A percentile compares a stretch with the other conserved stretches of the same genome.
phyloP scores from a whole-genome alignment of 352 stramenopile species.

The Elongisporangium prolatum region DNA sequence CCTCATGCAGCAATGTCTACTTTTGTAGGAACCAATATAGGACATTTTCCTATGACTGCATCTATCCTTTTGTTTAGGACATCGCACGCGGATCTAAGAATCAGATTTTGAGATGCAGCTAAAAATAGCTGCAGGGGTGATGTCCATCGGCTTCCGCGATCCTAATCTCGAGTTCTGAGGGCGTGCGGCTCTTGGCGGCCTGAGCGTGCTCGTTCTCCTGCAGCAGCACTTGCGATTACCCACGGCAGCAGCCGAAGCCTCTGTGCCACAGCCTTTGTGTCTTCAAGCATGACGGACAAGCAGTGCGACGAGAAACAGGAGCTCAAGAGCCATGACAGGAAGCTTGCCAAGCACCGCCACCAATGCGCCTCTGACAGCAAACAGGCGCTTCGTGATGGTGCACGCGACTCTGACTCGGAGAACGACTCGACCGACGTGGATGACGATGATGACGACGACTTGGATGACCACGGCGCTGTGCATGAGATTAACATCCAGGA shows the following conservation, averaged over 20 bases:
- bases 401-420: slow-evolving; percentile 17
- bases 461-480: slow-evolving; percentile 16
- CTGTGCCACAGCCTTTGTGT: too few species aligned
- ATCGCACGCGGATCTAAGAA: too few species aligned
- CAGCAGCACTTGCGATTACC: not conserved
- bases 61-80: not conserved
- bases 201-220: not conserved
- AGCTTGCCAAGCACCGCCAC: not conserved
- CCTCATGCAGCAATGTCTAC: not conserved
- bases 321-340: not conserved
- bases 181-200: not conserved
- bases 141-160: not conserved
- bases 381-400: slow-evolving; percentile 11
- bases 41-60: not conserved
- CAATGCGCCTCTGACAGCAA: slow-evolving; percentile 10
- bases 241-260: not conserved
- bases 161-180: not conserved
- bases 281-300: slow-evolving; percentile 20
- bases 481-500: slow-evolving; percentile 38
- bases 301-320: slow-evolving; percentile 21
- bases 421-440: slow-evolving; percentile 8
- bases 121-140: not conserved
- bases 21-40: not conserved
- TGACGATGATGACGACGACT: slow-evolving; percentile 24
- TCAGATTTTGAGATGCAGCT: not conserved